phyloP scores from a whole-genome alignment of 2,329 filamentous ascomycete genomes.

The Trichophyton schoenleinii region DNA sequence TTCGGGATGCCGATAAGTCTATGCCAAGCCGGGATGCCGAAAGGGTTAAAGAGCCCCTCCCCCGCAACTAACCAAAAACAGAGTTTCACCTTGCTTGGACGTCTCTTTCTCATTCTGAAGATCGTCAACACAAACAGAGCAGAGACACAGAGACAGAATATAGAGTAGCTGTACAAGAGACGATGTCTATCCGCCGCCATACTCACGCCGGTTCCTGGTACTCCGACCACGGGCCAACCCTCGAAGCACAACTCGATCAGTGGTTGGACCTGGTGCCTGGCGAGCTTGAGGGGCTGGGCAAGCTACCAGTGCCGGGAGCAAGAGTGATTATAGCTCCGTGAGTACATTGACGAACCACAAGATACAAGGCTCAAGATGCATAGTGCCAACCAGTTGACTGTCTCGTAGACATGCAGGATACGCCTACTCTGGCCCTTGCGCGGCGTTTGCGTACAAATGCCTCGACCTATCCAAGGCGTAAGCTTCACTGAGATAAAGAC shows the following conservation, averaged over 20 bases:
- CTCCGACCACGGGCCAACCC: constrained; percentile 43
- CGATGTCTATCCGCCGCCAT: constrained; percentile 41
- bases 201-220: constrained; percentile 89
- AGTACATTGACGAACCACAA: constrained; percentile 25
- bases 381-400: constrained; percentile 16
- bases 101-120: not conserved
- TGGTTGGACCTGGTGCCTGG: constrained; percentile 63
- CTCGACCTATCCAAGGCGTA: constrained; percentile 68
- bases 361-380: not conserved
- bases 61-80: not conserved
- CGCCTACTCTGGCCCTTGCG: constrained; percentile 77
- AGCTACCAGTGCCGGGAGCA: constrained; percentile 59
- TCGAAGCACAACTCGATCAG: constrained; percentile 57
- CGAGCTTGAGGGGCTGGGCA: constrained; percentile 49
- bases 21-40: constrained; percentile 1
- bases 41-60: not conserved
- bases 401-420: constrained; percentile 75
- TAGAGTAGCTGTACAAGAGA: not conserved
- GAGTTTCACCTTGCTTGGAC: not conserved
- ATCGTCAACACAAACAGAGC: not conserved
- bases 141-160: not conserved
- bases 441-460: constrained; percentile 86
- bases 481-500: constrained; percentile 17
- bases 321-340: constrained; percentile 88
- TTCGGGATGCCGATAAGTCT: not conserved